A percentile compares a stretch with the other conserved stretches of the same genome.
Conservation (phyloP, 169 alveolate species). For the Pseudocohnilembus persalinus region DNA sequence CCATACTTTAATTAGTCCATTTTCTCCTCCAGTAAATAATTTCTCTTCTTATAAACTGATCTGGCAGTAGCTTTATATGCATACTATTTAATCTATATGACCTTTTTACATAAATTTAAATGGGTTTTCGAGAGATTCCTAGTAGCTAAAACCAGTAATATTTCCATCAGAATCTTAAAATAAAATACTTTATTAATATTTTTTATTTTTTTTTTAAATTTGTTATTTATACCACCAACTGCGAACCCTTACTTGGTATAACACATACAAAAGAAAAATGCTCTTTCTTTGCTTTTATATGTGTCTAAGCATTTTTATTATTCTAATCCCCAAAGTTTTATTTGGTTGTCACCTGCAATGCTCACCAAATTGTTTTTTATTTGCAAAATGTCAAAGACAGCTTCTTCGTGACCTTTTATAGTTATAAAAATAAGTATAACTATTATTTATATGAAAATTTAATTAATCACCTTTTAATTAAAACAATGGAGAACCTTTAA, state of each 20-base stretch:
- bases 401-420: neutral
- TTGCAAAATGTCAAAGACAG: neutral
- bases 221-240: neutral
- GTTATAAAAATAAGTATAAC: no score
- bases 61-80: no score
- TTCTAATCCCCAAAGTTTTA: neutral
- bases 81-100: neutral
- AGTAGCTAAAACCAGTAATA: neutral
- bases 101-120: neutral
- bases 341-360: neutral
- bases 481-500: neutral
- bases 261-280: neutral
- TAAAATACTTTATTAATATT: no score
- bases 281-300: neutral
- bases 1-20: neutral
- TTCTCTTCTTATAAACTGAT: neutral
- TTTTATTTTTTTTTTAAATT: no score
- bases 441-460: no score
- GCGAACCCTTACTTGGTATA: neutral
- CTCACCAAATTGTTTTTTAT: neutral
- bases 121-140: neutral
- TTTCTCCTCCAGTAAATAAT: neutral
- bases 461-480: neutral
- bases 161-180: neutral
- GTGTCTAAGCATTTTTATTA: neutral